phyloP scores from a whole-genome alignment of 192 early-diverging fungal genomes.

The Obelidium mucronatum region DNA sequence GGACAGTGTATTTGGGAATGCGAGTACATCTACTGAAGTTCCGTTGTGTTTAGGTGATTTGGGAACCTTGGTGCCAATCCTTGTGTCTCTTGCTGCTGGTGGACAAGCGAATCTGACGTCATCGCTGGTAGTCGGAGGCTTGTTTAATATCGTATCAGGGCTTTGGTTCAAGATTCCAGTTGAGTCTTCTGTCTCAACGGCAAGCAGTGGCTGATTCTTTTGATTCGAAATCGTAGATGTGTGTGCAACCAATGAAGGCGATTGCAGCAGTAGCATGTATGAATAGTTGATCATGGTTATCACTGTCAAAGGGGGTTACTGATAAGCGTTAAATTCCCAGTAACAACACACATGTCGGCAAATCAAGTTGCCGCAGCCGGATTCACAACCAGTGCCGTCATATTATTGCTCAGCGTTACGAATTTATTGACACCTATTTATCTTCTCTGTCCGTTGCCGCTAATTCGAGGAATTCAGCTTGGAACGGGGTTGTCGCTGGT shows the following conservation, averaged over 20 bases:
- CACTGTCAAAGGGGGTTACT: neutral
- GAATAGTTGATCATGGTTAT: too few relatives aligned
- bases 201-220: too few relatives aligned
- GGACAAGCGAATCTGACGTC: conserved; percentile 79
- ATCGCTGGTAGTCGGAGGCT: conserved; percentile 85
- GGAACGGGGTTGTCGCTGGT: conserved; percentile 81
- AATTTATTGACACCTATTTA: conserved; percentile 35
- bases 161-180: conserved; percentile 76
- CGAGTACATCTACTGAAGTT: neutral
- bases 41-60: conserved; percentile 57
- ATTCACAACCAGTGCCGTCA: conserved; percentile 70
- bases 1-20: too few relatives aligned
- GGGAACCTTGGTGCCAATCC: conserved; percentile 86
- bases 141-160: conserved; percentile 87
- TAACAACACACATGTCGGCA: conserved; percentile 15
- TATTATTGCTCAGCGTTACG: conserved; percentile 76
- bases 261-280: conserved; percentile 78
- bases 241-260: conserved; percentile 94
- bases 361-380: conserved; percentile 71
- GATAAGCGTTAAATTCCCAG: conserved; percentile 77
- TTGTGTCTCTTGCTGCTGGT: conserved; percentile 77
- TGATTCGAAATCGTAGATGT: conserved; percentile 57
- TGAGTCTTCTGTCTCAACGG: too few relatives aligned
- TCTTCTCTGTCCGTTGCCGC: conserved; percentile 39
- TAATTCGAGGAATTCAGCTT: conserved; percentile 86